phyloP scores from a whole-genome alignment of 2,329 filamentous ascomycete species.

The Cryphonectria naterciae region DNA sequence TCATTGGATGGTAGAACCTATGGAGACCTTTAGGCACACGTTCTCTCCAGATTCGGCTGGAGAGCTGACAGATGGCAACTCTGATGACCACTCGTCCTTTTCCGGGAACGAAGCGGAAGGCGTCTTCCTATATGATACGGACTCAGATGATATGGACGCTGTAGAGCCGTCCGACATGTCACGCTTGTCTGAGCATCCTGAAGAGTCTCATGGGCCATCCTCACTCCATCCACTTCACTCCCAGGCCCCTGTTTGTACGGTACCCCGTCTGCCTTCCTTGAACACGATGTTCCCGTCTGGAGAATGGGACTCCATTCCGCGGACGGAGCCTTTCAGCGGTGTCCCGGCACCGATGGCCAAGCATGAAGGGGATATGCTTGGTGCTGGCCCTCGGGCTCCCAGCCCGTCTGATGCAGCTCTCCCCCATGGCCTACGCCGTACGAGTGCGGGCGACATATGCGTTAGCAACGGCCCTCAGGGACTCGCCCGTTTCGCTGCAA shows the following conservation, averaged over 20 bases:
- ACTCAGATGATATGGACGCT: constrained; percentile 16
- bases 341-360: not conserved
- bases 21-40: not conserved
- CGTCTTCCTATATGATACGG: not conserved
- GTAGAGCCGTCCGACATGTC: not conserved
- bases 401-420: constrained; percentile 31
- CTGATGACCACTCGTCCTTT: constrained; percentile 1
- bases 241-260: not conserved
- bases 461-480: not conserved
- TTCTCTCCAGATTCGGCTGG: constrained; percentile 15
- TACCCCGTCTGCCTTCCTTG: not conserved
- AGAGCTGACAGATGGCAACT: constrained; percentile 14
- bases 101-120: constrained; percentile 6
- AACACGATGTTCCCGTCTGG: not conserved
- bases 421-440: constrained; percentile 12
- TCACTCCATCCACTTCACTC: not conserved
- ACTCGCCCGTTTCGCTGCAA: too few species aligned
- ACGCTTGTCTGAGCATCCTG: constrained; percentile 22
- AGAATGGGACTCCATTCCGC: not conserved
- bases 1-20: not conserved
- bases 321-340: not conserved
- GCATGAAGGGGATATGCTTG: not conserved
- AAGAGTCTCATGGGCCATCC: not conserved
- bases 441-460: not conserved
- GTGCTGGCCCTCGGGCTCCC: constrained; percentile 12